Evolutionary conservation across 2,329 filamentous ascomycete species (phyloP), one percentile per base, ranked within the genome.

Genomic region (Colletotrichum chlorophyti): DNA sequence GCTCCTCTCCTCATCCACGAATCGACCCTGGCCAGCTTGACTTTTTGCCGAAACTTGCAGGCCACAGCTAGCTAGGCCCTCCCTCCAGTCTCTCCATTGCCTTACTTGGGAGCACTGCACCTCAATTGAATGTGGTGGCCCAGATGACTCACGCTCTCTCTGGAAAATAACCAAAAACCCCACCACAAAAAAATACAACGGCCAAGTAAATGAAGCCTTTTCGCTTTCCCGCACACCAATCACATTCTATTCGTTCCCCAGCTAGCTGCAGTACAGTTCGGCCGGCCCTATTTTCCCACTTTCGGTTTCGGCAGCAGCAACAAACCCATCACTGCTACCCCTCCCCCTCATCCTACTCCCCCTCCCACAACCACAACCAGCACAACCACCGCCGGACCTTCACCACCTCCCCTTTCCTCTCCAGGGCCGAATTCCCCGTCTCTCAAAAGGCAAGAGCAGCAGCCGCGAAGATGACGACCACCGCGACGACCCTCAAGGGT

Each of bases 401-500:
- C 37, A 50, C 45, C 35, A 53, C 61, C 38, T 47, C 58, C 26
- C 49, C 45, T 31, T 49, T 54, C 48, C 32, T 61, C 31, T 17
- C 47, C 46, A 49, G 61, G 50, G 53, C 61, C 15, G 19, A 57
- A 47, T 23, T 62, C 47, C 27, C 40, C 27, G 43, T 53, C 23
- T 43, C 45, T 64, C 65, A 21, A 58, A 63, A 21, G 42, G 31
- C 34, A 41, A 57, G 24, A 31, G 37, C 40, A 21, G 37, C 37
- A 17, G 15, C 29, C 24, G 37, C 37, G 61, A 70, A 69, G 48
- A 85, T 83, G 82, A 74, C 79, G 46, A 74, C 80, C 57, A 73
- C 78, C 54, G 80, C 81, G 29, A 95, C 91, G 65, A 96, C 93
- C 60, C 87, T 92, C 72, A 93, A 90, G 77, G 95, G 94, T 68